Base-by-base conservation (phyloP, 768 basidiomycete species). In the Trametes maxima region DNA sequence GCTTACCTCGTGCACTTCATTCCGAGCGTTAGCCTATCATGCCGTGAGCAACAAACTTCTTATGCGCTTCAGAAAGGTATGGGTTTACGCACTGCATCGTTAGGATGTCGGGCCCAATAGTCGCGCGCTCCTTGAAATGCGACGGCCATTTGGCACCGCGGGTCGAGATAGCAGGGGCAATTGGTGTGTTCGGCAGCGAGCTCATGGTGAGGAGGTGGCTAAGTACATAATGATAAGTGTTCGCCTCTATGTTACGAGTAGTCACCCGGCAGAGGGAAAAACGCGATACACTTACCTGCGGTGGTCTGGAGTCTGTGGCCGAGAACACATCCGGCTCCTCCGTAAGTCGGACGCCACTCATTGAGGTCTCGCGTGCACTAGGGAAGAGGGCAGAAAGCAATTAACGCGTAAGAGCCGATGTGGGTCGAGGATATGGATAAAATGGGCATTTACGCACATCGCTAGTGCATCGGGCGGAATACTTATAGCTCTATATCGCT, bases 141-240 rank as follows among this genome's bases (percentile, higher is more conserved):
- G 0, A 60, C 37, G 4, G 53, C 53, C 17, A 60, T 24, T 17
- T 60, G 59, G 17, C 59, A 60, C 5, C 59, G 59, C 22, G 53
- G 46, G 24, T 60, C 59, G 8, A 48, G 17, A 24, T 54, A 49
- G 53, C 59, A 60, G 13, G 46, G 53, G 16, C 59, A 60, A n/a
- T 50, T 39, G 40, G 13, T 19, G 40, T 60, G 59, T 2, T 12
- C 33, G 3, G 53, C 28, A 2, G 59, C 59, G 4, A 60, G 24
- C 22, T 28, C 28, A 12, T 49, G 25, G 37, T 40, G 21, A 8
- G 19, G 45, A 13, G 10, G 6, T 10, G 56, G 47, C 56, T 57
- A 43, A 52, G 35, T 14, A 46, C 3, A 33, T 8, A 8, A 33
- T 3, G 28, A 33, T 33, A 8, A 8, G 28, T 33, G 8, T n/a